A percentile compares a stretch with the other conserved stretches of the same genome.
These are phyloP conservation scores for Mortierella sp. DNA, from an alignment of 371 early-diverging fungal species.

Conservation along the genomic window DNA sequence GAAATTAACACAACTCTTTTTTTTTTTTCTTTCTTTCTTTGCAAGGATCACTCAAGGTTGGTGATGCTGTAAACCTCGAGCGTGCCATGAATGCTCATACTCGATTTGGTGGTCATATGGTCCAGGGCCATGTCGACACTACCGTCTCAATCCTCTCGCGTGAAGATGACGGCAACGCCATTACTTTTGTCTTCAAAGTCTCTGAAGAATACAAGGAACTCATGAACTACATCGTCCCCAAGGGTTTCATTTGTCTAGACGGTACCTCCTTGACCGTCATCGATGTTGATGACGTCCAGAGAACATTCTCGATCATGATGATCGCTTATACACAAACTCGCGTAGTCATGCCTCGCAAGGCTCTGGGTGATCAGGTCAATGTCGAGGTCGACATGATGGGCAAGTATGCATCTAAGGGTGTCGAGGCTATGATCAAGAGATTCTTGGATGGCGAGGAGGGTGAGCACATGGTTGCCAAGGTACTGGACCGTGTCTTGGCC, in stretches of 20 bases:
- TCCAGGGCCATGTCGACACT: conserved; percentile 96
- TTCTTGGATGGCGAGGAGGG: conserved; percentile 54
- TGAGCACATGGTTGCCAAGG: conserved; percentile 46
- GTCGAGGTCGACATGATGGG: conserved; percentile 97
- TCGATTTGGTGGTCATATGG: conserved; percentile 97
- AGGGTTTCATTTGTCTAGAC: conserved; percentile 94
- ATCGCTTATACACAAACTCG: conserved; percentile 92
- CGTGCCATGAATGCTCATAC: conserved; percentile 89
- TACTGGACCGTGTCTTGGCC: conserved; percentile 48
- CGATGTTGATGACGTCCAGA: conserved; percentile 80
- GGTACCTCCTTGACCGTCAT: conserved; percentile 96
- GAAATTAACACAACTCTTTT: no score
- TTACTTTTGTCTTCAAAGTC: conserved; percentile 84
- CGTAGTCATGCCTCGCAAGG: conserved; percentile 85
- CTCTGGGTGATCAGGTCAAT: conserved; percentile 86
- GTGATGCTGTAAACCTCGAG: conserved; percentile 91
- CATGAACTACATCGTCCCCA: conserved; percentile 90
- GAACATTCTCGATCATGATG: conserved; percentile 94
- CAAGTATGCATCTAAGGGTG: conserved; percentile 91
- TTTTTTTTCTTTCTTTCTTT: background rate
- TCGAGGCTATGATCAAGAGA: conserved; percentile 67
- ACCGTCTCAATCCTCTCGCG: conserved; percentile 80
- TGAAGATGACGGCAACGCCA: conserved; percentile 90
- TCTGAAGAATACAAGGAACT: conserved; percentile 66
- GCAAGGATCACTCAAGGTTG: conserved; percentile 82